Conservation (phyloP, 163 green algal species). For the Picocystis sp. region DNA sequence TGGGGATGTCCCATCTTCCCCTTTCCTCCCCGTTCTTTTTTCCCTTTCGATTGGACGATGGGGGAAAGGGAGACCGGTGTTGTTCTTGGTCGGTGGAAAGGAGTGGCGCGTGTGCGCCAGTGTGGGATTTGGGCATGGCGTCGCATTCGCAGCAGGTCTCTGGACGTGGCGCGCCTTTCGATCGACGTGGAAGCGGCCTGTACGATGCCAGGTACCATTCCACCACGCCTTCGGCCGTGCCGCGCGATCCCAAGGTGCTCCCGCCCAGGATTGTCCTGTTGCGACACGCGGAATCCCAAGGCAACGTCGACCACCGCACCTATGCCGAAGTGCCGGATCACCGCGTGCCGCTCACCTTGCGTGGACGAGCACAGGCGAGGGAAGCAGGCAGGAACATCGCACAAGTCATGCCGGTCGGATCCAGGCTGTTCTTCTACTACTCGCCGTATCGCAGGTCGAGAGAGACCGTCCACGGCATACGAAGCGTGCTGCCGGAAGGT, state of each 20-base stretch:
- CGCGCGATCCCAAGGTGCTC: conserved; percentile 52
- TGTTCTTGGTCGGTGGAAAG: too few relatives aligned
- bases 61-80: too few relatives aligned
- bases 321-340: conserved; percentile 79
- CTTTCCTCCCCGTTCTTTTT: too few relatives aligned
- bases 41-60: too few relatives aligned
- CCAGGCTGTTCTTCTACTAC: conserved; percentile 72
- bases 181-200: conserved; percentile 41
- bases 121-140: too few relatives aligned
- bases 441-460: conserved; percentile 70
- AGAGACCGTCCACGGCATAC: conserved; percentile 30
- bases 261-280: conserved; percentile 88
- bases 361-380: conserved; percentile 33
- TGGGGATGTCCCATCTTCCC: too few relatives aligned
- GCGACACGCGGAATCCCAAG: conserved; percentile 59
- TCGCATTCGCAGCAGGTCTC: too few relatives aligned
- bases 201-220: conserved; percentile 74
- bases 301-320: conserved; percentile 71
- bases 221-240: conserved; percentile 49
- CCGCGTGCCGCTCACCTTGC: conserved; percentile 45
- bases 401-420: conserved; percentile 19
- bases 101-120: too few relatives aligned
- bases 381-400: conserved; percentile 23
- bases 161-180: conserved; percentile 1
- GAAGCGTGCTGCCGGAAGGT: conserved; percentile 20